Percentiles rank a stretch among this genome's conserved stretches.
Evolutionary conservation across 2,329 filamentous ascomycete species (phyloP).

Genomic region (Verticillium nonalfalfae): DNA sequence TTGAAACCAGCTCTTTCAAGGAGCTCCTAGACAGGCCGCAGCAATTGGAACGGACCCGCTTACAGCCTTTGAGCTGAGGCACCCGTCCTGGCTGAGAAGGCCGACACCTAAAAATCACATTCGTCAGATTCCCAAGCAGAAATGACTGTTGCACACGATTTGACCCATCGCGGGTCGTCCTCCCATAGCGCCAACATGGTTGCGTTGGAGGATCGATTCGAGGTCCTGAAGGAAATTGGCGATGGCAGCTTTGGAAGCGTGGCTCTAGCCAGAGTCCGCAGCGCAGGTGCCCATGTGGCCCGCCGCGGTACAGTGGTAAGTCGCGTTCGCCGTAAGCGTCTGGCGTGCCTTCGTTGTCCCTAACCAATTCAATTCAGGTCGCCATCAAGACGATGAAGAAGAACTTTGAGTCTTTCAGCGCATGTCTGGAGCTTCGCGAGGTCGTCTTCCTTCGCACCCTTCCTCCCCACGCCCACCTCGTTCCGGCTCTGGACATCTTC

Average conservation of each 20-base stretch:
- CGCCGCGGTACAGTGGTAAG: conserved; percentile 88
- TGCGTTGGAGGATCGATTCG: conserved; percentile 87
- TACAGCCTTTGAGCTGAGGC: conserved; percentile 10
- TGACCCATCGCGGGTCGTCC: conserved; percentile 61
- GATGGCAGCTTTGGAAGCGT: conserved; percentile 99
- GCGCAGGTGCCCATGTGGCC: conserved; percentile 81
- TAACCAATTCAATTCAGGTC: conserved; percentile 50
- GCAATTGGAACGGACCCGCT: conserved; percentile 14
- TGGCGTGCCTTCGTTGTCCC: not conserved
- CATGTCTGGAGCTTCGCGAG: conserved; percentile 89
- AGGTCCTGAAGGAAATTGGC: conserved; percentile 95
- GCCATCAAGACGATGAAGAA: conserved; percentile 99
- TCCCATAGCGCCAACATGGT: conserved; percentile 43
- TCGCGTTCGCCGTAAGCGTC: conserved; percentile 12
- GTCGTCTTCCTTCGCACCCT: conserved; percentile 93
- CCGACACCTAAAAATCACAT: conserved; percentile 11
- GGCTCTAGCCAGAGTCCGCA: conserved; percentile 82
- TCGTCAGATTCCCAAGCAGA: conserved; percentile 19
- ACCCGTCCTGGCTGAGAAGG: conserved; percentile 9
- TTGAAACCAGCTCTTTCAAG: conserved; percentile 26
- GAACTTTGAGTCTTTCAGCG: conserved; percentile 85
- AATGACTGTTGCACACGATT: conserved; percentile 74
- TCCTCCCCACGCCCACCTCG: conserved; percentile 81
- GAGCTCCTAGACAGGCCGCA: conserved; percentile 22
- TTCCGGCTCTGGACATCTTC: conserved; percentile 98